Conservation (phyloP, 1,139 yeast species). For the Insectozyma bohioensis region DNA sequence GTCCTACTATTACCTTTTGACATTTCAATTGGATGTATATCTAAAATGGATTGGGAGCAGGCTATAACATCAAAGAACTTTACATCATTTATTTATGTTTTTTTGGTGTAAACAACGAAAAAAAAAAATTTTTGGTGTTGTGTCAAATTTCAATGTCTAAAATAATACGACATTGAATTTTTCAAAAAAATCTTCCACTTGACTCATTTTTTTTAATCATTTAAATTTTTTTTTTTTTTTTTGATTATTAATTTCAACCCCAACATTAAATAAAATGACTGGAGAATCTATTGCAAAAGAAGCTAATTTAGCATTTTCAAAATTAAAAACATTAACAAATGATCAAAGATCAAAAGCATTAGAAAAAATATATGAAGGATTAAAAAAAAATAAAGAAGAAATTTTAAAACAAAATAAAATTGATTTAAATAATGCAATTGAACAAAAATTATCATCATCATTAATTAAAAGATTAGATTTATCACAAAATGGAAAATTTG, state of each 20-base stretch:
- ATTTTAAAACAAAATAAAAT: conserved; percentile 70
- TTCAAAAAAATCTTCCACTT: too few species aligned
- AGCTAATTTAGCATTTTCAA: conserved; percentile 78
- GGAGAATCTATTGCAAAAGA: conserved; percentile 77
- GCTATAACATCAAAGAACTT: not conserved
- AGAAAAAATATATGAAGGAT: conserved; percentile 65
- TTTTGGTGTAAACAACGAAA: not conserved
- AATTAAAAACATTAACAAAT: conserved; percentile 72
- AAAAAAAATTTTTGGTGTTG: too few species aligned
- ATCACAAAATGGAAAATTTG: conserved; percentile 79
- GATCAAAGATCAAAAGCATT: conserved; percentile 75
- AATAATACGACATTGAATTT: too few species aligned
- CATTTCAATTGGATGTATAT: too few species aligned
- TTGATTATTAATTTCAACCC: too few species aligned
- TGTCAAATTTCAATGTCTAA: too few species aligned
- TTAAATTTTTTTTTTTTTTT: not conserved
- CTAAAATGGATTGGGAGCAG: not conserved
- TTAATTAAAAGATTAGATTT: conserved; percentile 83
- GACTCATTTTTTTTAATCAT: too few species aligned
- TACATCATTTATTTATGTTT: not conserved
- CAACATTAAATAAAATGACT: conserved; percentile 8
- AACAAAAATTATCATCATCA: conserved; percentile 60
- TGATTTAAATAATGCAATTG: conserved; percentile 72
- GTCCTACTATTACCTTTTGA: too few species aligned
- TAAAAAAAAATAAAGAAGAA: conserved; percentile 54